These are phyloP conservation scores for Zygoascus bituminiphila DNA, from an alignment of 805 yeast species.

Conservation along the genomic window DNA sequence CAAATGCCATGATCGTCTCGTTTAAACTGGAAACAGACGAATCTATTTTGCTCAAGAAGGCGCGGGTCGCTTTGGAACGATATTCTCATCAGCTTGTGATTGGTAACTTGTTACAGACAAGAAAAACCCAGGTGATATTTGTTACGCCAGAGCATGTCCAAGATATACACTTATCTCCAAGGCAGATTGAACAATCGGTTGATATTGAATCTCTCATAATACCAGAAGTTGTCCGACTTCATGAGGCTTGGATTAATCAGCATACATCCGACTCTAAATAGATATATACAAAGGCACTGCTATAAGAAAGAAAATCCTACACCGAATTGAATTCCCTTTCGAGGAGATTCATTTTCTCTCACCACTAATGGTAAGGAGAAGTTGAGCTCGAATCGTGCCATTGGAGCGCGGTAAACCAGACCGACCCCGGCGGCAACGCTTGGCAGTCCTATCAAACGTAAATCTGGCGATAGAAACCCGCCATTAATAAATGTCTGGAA, in stretches of 20 bases:
- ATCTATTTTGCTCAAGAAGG: constrained; percentile 60
- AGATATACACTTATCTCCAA: constrained; percentile 31
- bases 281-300: constrained; percentile 6
- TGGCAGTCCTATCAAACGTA: constrained; percentile 32
- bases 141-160: constrained; percentile 43
- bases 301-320: constrained; percentile 52
- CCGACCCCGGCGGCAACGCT: constrained; percentile 54
- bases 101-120: constrained; percentile 83
- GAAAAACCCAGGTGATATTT: constrained; percentile 82
- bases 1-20: constrained; percentile 86
- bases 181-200: constrained; percentile 33
- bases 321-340: constrained; percentile 64
- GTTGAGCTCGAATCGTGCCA: constrained; percentile 60
- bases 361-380: constrained; percentile 53
- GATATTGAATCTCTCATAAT: constrained; percentile 77
- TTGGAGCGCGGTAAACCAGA: constrained; percentile 50
- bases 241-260: constrained; percentile 49
- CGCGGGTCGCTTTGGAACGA: constrained; percentile 67
- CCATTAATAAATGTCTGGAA: constrained; percentile 57
- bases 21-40: constrained; percentile 90
- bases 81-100: constrained; percentile 92
- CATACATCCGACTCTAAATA: neutral
- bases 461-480: constrained; percentile 35
- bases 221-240: constrained; percentile 64
- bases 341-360: constrained; percentile 39